Percentiles rank a stretch among this genome's conserved stretches.
These are phyloP conservation scores for Ogataea henricii DNA, from an alignment of 805 yeast genomes.

Conservation along the genomic window DNA sequence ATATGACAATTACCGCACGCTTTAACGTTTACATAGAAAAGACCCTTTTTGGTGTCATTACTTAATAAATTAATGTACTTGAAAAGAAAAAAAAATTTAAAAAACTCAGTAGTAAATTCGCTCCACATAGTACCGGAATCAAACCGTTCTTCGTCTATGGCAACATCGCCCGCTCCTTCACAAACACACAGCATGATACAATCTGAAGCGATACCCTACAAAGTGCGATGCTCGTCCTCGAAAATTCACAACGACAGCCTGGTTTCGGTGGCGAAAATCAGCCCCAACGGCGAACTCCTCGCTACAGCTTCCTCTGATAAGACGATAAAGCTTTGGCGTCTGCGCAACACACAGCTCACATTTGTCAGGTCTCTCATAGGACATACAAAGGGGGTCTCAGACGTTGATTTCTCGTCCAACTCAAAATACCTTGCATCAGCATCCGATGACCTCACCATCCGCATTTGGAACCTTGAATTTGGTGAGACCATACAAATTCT, in stretches of 20 bases:
- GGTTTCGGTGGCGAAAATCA: constrained; percentile 53
- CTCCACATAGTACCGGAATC: too few relatives aligned
- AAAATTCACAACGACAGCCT: constrained; percentile 10
- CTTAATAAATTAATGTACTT: not conserved
- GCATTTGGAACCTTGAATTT: constrained; percentile 64
- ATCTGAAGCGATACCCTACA: not conserved
- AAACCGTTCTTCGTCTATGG: too few relatives aligned
- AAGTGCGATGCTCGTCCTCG: constrained; percentile 14
- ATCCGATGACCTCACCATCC: constrained; percentile 80
- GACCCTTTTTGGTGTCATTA: not conserved
- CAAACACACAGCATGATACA: not conserved
- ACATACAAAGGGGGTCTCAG: constrained; percentile 73
- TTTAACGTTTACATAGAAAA: not conserved
- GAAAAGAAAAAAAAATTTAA: not conserved
- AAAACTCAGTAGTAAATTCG: not conserved
- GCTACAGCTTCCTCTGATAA: constrained; percentile 65
- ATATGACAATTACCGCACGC: not conserved
- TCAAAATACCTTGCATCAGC: constrained; percentile 74
- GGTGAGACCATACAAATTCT: constrained; percentile 54
- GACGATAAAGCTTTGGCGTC: constrained; percentile 59
- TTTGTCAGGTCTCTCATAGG: constrained; percentile 45
- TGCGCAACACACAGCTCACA: constrained; percentile 32
- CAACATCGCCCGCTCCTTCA: too few relatives aligned
- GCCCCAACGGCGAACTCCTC: constrained; percentile 58
- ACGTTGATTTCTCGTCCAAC: constrained; percentile 77